These are phyloP conservation scores for Coprinellus micaceus DNA, from an alignment of 768 basidiomycete genomes.

Conservation along the genomic window DNA sequence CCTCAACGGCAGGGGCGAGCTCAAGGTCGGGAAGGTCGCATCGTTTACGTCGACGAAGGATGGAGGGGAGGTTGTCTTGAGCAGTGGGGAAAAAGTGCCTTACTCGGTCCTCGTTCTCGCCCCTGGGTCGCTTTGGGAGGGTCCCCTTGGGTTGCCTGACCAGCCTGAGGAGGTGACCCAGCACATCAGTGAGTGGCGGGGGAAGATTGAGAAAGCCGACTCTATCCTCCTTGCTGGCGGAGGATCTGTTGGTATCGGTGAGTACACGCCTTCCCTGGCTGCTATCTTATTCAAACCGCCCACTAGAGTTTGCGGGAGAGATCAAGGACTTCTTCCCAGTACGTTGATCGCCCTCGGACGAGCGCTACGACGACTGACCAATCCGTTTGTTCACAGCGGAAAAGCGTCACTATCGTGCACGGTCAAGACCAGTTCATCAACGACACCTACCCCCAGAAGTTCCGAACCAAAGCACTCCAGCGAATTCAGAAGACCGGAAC, in stretches of 20 bases:
- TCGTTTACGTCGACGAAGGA: constrained; percentile 12
- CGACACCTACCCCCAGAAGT: constrained; percentile 43
- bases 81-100: constrained; percentile 38
- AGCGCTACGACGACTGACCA: constrained; percentile 1
- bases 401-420: constrained; percentile 57
- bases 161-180: constrained; percentile 18
- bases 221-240: constrained; percentile 51
- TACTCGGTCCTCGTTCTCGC: constrained; percentile 54
- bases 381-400: constrained; percentile 21
- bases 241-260: constrained; percentile 50
- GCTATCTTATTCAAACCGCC: neutral
- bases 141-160: constrained; percentile 28
- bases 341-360: constrained; percentile 11
- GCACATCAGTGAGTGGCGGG: constrained; percentile 24
- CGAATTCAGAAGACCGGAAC: constrained; percentile 38
- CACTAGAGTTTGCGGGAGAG: constrained; percentile 40
- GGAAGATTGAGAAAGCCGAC: constrained; percentile 28
- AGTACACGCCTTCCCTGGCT: constrained; percentile 10
- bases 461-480: constrained; percentile 39
- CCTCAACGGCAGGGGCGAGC: constrained; percentile 41
- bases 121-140: constrained; percentile 46
- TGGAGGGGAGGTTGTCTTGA: constrained; percentile 41
- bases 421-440: constrained; percentile 44
- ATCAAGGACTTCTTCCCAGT: constrained; percentile 39
- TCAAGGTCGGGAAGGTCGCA: constrained; percentile 23